Conservation (phyloP, 352 stramenopile genomes). For the Phytopythium vexans region DNA sequence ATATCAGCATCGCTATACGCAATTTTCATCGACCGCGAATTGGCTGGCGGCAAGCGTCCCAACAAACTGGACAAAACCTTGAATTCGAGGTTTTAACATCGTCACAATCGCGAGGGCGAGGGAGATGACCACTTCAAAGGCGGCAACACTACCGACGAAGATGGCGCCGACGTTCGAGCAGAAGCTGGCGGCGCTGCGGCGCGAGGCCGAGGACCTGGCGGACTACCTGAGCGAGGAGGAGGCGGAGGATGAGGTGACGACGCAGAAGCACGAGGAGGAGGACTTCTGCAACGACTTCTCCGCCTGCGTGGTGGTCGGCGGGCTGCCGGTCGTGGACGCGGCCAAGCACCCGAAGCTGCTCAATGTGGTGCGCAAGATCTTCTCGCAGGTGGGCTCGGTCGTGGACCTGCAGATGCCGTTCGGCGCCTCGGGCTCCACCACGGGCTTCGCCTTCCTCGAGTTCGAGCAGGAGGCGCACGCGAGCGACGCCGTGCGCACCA, state of each 20-base stretch:
- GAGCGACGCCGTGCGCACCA: constrained; percentile 76
- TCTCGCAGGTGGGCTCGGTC: constrained; percentile 73
- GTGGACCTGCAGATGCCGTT: constrained; percentile 84
- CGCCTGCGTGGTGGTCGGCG: constrained; percentile 77
- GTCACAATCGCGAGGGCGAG: background rate
- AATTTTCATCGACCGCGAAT: too few relatives aligned
- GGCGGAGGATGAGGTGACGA: constrained; percentile 53
- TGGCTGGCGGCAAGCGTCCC: too few relatives aligned
- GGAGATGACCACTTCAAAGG: background rate
- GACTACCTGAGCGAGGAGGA: constrained; percentile 86
- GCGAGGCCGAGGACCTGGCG: constrained; percentile 70
- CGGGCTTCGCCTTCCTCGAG: constrained; percentile 80
- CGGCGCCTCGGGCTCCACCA: constrained; percentile 42
- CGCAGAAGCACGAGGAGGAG: constrained; percentile 65
- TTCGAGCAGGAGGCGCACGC: constrained; percentile 75
- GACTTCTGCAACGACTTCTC: constrained; percentile 82
- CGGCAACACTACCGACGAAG: constrained; percentile 7
- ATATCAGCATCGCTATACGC: too few relatives aligned
- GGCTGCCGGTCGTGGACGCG: constrained; percentile 69
- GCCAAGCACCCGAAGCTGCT: constrained; percentile 83
- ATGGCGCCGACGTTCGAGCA: constrained; percentile 80
- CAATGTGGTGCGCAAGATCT: constrained; percentile 85
- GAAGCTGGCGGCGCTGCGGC: constrained; percentile 65
- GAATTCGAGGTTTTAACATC: background rate
- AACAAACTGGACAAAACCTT: background rate